These are phyloP conservation scores for Cryphonectria japonica DNA, from an alignment of 2,329 filamentous ascomycete genomes.

Conservation along the genomic window DNA sequence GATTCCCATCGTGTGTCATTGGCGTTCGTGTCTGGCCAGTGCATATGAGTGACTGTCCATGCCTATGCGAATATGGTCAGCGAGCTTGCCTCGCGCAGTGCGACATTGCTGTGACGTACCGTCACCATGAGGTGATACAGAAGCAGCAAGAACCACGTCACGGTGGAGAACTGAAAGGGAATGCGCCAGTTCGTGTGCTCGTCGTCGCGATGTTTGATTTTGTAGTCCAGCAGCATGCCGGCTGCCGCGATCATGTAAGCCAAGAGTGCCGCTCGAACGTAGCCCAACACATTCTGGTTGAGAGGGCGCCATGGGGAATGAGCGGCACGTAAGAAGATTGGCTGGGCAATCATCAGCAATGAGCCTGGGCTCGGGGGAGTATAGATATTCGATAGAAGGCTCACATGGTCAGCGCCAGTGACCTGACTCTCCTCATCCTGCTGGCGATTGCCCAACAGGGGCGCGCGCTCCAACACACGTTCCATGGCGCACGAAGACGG, in stretches of 20 bases:
- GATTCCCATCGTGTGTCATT: slow-evolving; percentile 43
- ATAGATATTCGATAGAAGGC: slow-evolving; percentile 10
- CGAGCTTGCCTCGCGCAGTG: too few species aligned
- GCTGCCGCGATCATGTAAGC: slow-evolving; percentile 48
- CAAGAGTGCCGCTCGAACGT: slow-evolving; percentile 47
- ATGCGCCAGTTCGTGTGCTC: slow-evolving; percentile 46
- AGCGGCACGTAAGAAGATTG: slow-evolving; percentile 54
- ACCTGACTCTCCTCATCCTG: slow-evolving; percentile 27
- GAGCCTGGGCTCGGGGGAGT: not conserved
- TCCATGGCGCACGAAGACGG: slow-evolving; percentile 26
- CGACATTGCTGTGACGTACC: slow-evolving; percentile 41
- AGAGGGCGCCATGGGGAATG: slow-evolving; percentile 56
- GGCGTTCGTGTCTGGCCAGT: slow-evolving; percentile 48
- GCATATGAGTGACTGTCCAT: slow-evolving; percentile 59
- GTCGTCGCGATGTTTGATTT: slow-evolving; percentile 45
- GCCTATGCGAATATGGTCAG: slow-evolving; percentile 7
- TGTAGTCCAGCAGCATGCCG: slow-evolving; percentile 50
- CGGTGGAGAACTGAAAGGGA: slow-evolving; percentile 54
- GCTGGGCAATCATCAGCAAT: slow-evolving; percentile 40
- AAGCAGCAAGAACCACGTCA: slow-evolving; percentile 48
- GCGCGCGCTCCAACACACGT: slow-evolving; percentile 30
- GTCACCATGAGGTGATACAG: slow-evolving; percentile 52
- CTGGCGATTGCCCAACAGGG: slow-evolving; percentile 28
- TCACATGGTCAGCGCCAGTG: slow-evolving; percentile 37
- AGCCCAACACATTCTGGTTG: slow-evolving; percentile 50